Base-by-base conservation (phyloP, 169 alveolate genomes). In the Cryptosporidium bovis region DNA sequence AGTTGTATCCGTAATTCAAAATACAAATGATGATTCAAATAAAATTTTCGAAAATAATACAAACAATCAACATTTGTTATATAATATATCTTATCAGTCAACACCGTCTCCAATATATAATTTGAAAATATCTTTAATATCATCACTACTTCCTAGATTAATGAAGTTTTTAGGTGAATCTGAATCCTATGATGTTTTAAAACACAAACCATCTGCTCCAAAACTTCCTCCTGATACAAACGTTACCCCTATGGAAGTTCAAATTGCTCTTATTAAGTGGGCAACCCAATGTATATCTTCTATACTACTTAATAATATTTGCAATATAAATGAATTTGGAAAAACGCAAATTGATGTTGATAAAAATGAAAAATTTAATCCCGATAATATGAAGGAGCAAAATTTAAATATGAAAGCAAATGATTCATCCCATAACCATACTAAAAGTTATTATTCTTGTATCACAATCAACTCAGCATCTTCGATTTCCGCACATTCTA, bases 161-260 rank as follows among this genome's bases (percentile, higher is more conserved):
- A 77, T 77, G 48, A 71, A 60, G 18, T 60, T 62, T 62, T 18
- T 77, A 44, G 87, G 87, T 8, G 87, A 68, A 20, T 77, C 87
- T 1, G 87, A 62, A 40, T 77, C 87, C 18, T 20, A 48, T 18
- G 71, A 77, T 40, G 87, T 77, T 33, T 60, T 58, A 64, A 56
- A 77, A 44, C 87, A 77, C 18, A 77, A 77, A 33, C 87, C 77
- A 2, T 77, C 87, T 15, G 48, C 87, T n/a, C 87, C 87, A 77
- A 77, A 77, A 10, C 71, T 77, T 24, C 87, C 87, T 34, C 71
- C 87, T n/a, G 87, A 77, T 60, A 56, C 87, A 77, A 77, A 56
- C 56, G 71, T 60, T 0, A 58, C 87, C 24, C 55, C 87, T 34
- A 77, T 77, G 87, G 87, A 77, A 18, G 58, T 77, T 16, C 87